Conservation (phyloP, 495 filamentous ascomycete genomes). For the Bombardia bombarda region DNA sequence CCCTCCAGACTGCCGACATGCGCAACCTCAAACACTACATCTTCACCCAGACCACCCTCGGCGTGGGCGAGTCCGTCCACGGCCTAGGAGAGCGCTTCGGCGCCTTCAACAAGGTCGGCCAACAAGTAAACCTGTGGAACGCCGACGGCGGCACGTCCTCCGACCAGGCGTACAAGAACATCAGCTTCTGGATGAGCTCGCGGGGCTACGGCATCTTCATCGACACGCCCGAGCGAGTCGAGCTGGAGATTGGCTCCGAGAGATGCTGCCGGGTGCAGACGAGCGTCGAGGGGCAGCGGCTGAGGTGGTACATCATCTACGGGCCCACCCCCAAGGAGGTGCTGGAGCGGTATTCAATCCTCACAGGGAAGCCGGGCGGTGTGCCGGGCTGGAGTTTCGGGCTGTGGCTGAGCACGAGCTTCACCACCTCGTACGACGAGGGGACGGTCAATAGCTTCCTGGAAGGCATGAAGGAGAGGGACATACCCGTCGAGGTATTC, state of each 20-base stretch:
- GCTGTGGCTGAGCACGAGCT: conserved; percentile 62
- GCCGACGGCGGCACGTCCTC: conserved; percentile 64
- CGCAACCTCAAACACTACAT: conserved; percentile 50
- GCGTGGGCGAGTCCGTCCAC: conserved; percentile 60
- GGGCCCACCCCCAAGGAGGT: conserved; percentile 61
- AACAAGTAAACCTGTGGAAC: conserved; percentile 61
- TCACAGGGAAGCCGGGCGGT: conserved; percentile 52
- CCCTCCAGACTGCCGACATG: conserved; percentile 46
- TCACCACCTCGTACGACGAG: conserved; percentile 65
- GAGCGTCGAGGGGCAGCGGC: conserved; percentile 51
- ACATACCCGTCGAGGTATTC: conserved; percentile 61
- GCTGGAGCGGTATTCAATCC: conserved; percentile 50
- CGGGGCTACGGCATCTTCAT: conserved; percentile 67
- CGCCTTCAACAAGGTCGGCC: conserved; percentile 61
- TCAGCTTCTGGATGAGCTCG: conserved; percentile 62
- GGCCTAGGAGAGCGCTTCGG: conserved; percentile 67
- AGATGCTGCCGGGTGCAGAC: conserved; percentile 56
- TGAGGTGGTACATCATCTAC: conserved; percentile 59
- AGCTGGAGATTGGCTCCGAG: conserved; percentile 62
- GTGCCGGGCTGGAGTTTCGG: conserved; percentile 65
- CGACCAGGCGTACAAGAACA: conserved; percentile 68
- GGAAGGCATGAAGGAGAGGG: conserved; percentile 56
- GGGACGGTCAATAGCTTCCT: conserved; percentile 58
- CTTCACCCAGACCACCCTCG: conserved; percentile 53
- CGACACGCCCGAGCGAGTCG: conserved; percentile 50